Base-by-base conservation (phyloP, 257 asterid species). In the Petrea volubilis region DNA sequence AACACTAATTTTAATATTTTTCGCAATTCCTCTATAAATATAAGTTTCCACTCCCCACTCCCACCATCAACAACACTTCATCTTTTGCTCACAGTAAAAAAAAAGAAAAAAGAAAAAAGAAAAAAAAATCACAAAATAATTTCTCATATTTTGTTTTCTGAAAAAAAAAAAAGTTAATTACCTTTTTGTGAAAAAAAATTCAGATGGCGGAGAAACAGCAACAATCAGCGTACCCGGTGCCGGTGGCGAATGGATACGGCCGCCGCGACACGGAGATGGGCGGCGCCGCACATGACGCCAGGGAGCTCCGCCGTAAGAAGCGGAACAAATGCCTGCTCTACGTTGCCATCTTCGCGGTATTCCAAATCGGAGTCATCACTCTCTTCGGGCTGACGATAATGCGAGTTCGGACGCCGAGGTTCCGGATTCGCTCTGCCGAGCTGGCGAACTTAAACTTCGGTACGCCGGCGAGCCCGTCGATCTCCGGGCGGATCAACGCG, bases 381-480 rank as follows among this genome's bases (percentile, higher is more conserved):
- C 15, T 75, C 0, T 84, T 79, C 66, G 29, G 83, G 0, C 13
- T 81, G 3, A 81, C 85, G 55, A 1, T 85, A 2, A 60, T 85
- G 80, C 81, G 78, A 29, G n/a, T 81, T 62, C 44, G 74, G 58
- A 78, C 81, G 0, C 88, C 88, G 0, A 71, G 68, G 7, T 82
- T 82, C 51, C 76, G 80, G 28, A n/a, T 86, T 6, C 74, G 6
- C 4, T 71, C 77, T 0, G 82, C 79, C 53, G 5, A 20, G 28
- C 29, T 75, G n/a, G 28, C 67, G 8, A 58, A 31, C 58, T 21
- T 84, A 46, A 50, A 3, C 60, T 27, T 38, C 51, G 59, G 72
- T 23, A 7, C 51, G 5, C 5, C 57, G 29, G 43, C 71, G 20
- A 63, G 14, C 7, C 64, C 81, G n/a, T 50, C 72, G 7, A 73